Percentiles rank a stretch among this genome's conserved stretches.
Conservation (phyloP, 2,329 filamentous ascomycete species). For the Cercospora zeina region DNA sequence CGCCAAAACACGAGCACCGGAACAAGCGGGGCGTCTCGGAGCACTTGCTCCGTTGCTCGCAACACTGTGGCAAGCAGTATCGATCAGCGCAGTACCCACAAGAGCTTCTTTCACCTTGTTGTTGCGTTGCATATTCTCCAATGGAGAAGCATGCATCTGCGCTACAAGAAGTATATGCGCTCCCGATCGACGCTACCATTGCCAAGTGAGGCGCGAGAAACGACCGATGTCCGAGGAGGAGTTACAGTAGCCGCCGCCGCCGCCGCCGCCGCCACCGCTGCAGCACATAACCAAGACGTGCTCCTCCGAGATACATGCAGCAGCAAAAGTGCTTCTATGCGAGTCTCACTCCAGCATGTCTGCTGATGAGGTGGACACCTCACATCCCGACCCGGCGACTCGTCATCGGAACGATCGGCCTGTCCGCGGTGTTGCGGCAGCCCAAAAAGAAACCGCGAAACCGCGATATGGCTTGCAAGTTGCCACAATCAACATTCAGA, state of each 20-base stretch:
- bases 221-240: background rate
- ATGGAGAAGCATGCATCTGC: background rate
- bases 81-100: background rate
- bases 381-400: background rate
- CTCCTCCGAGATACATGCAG: background rate
- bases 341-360: background rate
- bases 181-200: background rate
- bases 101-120: background rate
- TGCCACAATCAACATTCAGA: background rate
- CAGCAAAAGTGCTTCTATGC: background rate
- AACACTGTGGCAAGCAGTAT: background rate
- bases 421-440: background rate
- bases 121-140: slow-evolving; percentile 4
- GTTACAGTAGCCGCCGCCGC: background rate
- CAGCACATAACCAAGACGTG: background rate
- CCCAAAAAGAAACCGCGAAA: background rate
- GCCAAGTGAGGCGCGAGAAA: background rate
- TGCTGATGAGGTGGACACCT: background rate
- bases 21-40: background rate
- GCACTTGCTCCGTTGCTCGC: background rate
- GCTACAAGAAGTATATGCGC: slow-evolving; percentile 1
- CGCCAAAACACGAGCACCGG: background rate
- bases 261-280: background rate
- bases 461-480: too few relatives aligned
- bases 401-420: background rate